A percentile compares a stretch with the other conserved stretches of the same genome.
These are phyloP conservation scores for Sarocladium kiliense DNA, from an alignment of 2,329 filamentous ascomycete species.

Conservation along the genomic window DNA sequence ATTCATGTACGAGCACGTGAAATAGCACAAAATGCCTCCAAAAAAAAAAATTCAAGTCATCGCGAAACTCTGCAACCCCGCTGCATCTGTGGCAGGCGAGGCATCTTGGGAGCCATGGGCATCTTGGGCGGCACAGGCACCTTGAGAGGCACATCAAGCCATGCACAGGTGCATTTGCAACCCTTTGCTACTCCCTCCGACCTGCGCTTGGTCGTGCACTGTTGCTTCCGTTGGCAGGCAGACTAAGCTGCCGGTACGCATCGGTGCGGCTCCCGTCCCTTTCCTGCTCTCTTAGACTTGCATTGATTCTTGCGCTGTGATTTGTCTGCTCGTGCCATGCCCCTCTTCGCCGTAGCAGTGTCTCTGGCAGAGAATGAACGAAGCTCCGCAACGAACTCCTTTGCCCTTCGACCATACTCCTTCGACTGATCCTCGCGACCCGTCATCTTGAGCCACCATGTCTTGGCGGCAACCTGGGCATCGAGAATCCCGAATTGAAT, in stretches of 20 bases:
- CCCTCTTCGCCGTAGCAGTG: background rate
- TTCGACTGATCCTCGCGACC: conserved; percentile 42
- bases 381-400: conserved; percentile 27
- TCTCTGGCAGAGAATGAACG: background rate
- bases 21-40: too few species aligned
- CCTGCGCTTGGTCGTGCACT: too few species aligned
- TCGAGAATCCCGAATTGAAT: conserved; percentile 41
- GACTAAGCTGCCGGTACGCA: background rate
- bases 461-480: conserved; percentile 51
- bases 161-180: too few species aligned
- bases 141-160: too few species aligned
- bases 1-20: too few species aligned
- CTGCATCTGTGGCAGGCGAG: too few species aligned
- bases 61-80: too few species aligned
- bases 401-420: conserved; percentile 43
- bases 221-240: too few species aligned
- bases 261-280: background rate
- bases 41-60: too few species aligned
- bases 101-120: too few species aligned
- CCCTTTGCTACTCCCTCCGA: too few species aligned
- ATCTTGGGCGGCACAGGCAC: too few species aligned
- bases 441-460: conserved; percentile 51
- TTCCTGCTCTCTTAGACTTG: background rate
- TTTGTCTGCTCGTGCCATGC: background rate
- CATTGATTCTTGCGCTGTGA: background rate